phyloP scores from a whole-genome alignment of 2,329 filamentous ascomycete species.

The Diaporthe batatas region DNA sequence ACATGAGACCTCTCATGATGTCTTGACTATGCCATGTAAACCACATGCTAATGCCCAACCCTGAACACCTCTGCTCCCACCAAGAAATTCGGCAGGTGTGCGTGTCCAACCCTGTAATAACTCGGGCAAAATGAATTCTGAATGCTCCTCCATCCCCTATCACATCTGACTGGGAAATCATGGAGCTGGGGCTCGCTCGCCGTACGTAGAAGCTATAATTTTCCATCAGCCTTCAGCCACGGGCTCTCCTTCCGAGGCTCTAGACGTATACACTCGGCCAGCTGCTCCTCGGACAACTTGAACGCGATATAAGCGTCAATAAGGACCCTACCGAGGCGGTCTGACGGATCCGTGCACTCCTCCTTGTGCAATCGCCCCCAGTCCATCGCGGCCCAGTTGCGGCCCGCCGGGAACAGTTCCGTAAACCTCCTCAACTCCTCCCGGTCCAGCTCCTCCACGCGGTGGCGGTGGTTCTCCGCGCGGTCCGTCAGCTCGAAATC shows the following conservation, averaged over 20 bases:
- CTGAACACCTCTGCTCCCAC: background rate
- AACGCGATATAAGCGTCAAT: constrained; percentile 39
- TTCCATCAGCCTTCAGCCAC: background rate
- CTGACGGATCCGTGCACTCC: background rate
- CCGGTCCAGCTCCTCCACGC: constrained; percentile 14
- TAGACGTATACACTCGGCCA: constrained; percentile 28
- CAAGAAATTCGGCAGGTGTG: background rate
- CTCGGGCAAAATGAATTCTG: too few species aligned
- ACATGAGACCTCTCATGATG: background rate
- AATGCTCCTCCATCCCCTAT: background rate
- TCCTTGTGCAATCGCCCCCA: background rate
- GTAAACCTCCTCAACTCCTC: constrained; percentile 30
- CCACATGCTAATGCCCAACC: background rate
- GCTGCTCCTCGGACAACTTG: constrained; percentile 30
- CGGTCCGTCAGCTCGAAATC: constrained; percentile 32
- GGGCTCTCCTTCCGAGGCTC: constrained; percentile 2
- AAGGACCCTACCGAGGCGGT: constrained; percentile 32
- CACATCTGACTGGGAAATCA: background rate
- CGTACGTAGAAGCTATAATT: background rate
- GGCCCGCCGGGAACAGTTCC: background rate
- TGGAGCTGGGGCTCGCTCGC: too few species aligned
- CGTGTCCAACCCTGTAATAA: too few species aligned
- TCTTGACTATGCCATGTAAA: background rate
- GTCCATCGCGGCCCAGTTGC: background rate
- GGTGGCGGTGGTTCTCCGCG: background rate